These are phyloP conservation scores for Apiospora sp. DNA, from an alignment of 2,329 filamentous ascomycete species.

Conservation along the genomic window DNA sequence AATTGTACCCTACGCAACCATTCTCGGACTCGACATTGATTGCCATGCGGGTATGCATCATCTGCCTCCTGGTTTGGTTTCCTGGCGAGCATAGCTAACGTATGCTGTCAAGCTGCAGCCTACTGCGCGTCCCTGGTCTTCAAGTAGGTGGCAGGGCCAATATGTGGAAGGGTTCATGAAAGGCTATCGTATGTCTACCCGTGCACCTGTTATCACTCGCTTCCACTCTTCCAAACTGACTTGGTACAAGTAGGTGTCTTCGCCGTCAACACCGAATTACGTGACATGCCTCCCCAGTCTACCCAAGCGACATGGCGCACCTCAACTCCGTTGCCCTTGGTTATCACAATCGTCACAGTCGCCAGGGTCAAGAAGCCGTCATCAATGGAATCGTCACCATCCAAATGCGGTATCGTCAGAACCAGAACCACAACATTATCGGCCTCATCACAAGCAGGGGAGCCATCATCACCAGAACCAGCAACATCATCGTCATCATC, in stretches of 20 bases:
- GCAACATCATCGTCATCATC: too few relatives aligned
- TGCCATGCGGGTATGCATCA: neutral
- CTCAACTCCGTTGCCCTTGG: too few relatives aligned
- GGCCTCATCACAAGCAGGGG: too few relatives aligned
- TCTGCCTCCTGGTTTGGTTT: neutral
- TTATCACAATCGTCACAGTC: too few relatives aligned
- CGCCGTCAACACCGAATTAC: neutral
- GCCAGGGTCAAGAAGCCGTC: too few relatives aligned
- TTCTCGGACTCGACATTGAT: too few relatives aligned
- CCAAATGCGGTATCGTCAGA: too few relatives aligned
- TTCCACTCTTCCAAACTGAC: neutral
- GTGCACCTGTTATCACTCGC: neutral
- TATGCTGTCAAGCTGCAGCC: neutral
- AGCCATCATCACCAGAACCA: too few relatives aligned
- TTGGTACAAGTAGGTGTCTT: neutral
- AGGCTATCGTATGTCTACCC: neutral
- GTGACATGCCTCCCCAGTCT: neutral
- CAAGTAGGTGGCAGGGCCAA: neutral
- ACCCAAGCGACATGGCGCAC: too few relatives aligned
- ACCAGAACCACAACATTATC: too few relatives aligned
- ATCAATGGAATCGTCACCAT: too few relatives aligned
- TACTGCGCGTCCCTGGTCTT: neutral
- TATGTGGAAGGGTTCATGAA: neutral
- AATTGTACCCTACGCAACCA: too few relatives aligned
- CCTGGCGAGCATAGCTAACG: neutral